A percentile compares a stretch with the other conserved stretches of the same genome.
Evolutionary conservation across 2,329 filamentous ascomycete species (phyloP).

Genomic region (Aureobasidium zeae): DNA sequence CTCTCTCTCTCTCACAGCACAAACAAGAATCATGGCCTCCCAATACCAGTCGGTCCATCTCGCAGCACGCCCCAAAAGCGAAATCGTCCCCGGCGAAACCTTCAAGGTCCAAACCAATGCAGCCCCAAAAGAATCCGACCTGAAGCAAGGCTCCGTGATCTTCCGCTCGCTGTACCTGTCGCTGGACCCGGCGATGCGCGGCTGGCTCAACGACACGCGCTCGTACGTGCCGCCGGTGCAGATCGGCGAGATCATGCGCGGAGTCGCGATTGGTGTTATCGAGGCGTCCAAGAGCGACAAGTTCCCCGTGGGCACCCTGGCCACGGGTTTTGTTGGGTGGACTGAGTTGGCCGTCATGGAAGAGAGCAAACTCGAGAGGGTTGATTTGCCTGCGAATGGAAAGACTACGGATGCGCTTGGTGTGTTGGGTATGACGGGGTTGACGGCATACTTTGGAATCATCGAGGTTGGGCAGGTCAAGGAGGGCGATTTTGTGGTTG

Average conservation of each 20-base stretch:
- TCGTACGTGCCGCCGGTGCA: conserved; percentile 40
- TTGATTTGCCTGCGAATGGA: conserved; percentile 18
- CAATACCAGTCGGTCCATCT: conserved; percentile 22
- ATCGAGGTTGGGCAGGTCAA: conserved; percentile 58
- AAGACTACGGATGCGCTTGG: conserved; percentile 24
- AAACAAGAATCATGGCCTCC: conserved; percentile 8
- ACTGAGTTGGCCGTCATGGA: conserved; percentile 33
- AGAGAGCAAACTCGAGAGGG: conserved; percentile 15
- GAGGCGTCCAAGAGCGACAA: conserved; percentile 28
- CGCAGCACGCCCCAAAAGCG: conserved; percentile 21
- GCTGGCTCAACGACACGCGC: conserved; percentile 37
- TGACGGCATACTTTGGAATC: conserved; percentile 72
- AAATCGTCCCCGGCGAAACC: conserved; percentile 20
- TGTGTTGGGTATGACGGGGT: conserved; percentile 51
- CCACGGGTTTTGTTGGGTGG: conserved; percentile 31
- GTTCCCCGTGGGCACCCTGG: conserved; percentile 29
- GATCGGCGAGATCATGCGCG: conserved; percentile 33
- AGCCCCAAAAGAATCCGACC: conserved; percentile 16
- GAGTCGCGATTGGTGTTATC: conserved; percentile 31
- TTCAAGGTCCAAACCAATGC: conserved; percentile 20
- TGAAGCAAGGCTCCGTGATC: conserved; percentile 35
- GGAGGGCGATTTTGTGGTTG: conserved; percentile 63
- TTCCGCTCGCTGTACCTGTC: conserved; percentile 41
- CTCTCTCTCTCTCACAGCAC: too few species aligned
- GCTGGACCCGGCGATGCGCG: conserved; percentile 45